Conservation (phyloP, 1,284 basidiomycete species). For the Paramarasmius palmivorus region DNA sequence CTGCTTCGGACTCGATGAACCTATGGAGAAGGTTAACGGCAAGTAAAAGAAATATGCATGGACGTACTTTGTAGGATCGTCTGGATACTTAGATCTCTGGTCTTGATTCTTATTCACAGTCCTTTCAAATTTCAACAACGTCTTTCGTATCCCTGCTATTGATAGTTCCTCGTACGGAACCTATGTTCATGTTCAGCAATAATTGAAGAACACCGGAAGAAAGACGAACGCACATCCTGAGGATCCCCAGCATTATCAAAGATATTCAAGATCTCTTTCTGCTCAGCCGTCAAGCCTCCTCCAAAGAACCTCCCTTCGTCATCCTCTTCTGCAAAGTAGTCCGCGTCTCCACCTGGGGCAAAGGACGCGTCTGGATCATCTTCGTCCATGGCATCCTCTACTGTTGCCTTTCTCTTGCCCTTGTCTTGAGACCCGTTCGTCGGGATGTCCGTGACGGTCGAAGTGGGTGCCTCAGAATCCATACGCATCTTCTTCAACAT, state of each 20-base stretch:
- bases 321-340: constrained; percentile 89
- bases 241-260: constrained; percentile 76
- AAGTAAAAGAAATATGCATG: neutral
- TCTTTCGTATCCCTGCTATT: constrained; percentile 69
- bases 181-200: constrained; percentile 25
- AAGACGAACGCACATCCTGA: constrained; percentile 45
- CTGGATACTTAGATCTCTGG: constrained; percentile 87
- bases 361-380: constrained; percentile 42
- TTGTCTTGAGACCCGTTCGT: neutral
- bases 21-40: constrained; percentile 39
- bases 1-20: constrained; percentile 98
- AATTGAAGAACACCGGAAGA: neutral
- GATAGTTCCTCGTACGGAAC: constrained; percentile 66
- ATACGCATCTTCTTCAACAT: constrained; percentile 78
- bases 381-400: constrained; percentile 42
- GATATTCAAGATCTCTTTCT: constrained; percentile 89
- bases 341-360: constrained; percentile 82
- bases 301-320: constrained; percentile 93
- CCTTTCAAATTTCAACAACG: constrained; percentile 83
- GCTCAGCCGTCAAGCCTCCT: constrained; percentile 85
- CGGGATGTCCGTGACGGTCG: constrained; percentile 5
- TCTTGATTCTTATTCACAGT: constrained; percentile 93
- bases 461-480: constrained; percentile 36
- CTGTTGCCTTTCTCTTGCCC: constrained; percentile 42
- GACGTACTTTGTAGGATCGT: constrained; percentile 85